These are phyloP conservation scores for Samsoniella hepiali DNA, from an alignment of 2,329 filamentous ascomycete species.

Conservation along the genomic window DNA sequence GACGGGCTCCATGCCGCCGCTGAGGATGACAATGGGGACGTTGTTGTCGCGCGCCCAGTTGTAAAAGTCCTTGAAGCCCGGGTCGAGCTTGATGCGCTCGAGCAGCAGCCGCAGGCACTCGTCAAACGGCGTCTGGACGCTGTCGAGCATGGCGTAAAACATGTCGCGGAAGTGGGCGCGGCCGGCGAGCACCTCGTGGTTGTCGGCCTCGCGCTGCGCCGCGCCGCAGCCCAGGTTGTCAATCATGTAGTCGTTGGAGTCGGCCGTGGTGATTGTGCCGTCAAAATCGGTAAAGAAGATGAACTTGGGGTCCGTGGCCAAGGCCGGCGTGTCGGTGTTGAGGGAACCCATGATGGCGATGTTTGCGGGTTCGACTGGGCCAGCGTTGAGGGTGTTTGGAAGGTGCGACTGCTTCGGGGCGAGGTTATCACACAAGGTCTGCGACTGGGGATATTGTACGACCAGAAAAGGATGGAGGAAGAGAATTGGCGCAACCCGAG, in stretches of 20 bases:
- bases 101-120: conserved; percentile 77
- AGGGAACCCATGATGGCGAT: conserved; percentile 41
- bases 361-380: neutral
- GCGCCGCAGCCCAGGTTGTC: conserved; percentile 86
- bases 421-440: neutral
- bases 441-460: neutral
- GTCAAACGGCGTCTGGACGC: conserved; percentile 73
- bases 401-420: no score
- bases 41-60: conserved; percentile 76
- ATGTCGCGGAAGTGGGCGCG: conserved; percentile 75
- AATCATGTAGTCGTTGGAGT: conserved; percentile 70
- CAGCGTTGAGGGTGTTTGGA: no score
- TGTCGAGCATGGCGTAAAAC: conserved; percentile 91
- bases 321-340: conserved; percentile 49
- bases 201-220: conserved; percentile 67
- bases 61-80: conserved; percentile 84
- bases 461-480: neutral
- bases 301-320: conserved; percentile 72
- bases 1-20: conserved; percentile 87
- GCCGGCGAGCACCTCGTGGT: conserved; percentile 71
- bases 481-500: conserved; percentile 1
- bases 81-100: conserved; percentile 83
- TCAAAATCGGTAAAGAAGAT: conserved; percentile 99
- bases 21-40: conserved; percentile 87
- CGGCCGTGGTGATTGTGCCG: conserved; percentile 80